Percentiles rank a stretch among this genome's conserved stretches.
phyloP scores from a whole-genome alignment of 1,284 basidiomycete species.

The Apiotrichum brassicae region DNA sequence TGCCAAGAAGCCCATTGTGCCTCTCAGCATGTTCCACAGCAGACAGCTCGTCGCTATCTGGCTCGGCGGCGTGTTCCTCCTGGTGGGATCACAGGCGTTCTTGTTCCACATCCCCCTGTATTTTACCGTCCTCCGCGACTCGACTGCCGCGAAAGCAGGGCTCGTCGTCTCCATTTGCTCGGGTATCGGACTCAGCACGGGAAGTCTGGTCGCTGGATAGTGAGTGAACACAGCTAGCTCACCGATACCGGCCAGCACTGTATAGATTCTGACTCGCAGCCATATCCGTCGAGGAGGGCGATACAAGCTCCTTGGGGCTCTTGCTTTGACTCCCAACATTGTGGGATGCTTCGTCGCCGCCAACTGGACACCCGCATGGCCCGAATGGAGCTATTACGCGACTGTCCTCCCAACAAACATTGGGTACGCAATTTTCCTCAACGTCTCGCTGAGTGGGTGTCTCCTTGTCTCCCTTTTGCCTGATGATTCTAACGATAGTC shows the following conservation, averaged over 20 bases:
- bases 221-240: slow-evolving; percentile 45
- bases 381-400: slow-evolving; percentile 38
- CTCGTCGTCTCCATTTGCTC: slow-evolving; percentile 57
- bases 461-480: not conserved
- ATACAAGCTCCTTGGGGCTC: slow-evolving; percentile 34
- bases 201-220: slow-evolving; percentile 82
- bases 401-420: slow-evolving; percentile 39
- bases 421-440: slow-evolving; percentile 45
- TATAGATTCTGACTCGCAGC: slow-evolving; percentile 24
- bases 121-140: slow-evolving; percentile 42
- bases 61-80: slow-evolving; percentile 48
- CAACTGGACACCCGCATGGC: slow-evolving; percentile 32
- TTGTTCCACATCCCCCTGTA: slow-evolving; percentile 37
- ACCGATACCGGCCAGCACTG: too few species aligned
- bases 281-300: slow-evolving; percentile 39
- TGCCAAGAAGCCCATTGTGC: slow-evolving; percentile 72
- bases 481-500: slow-evolving; percentile 25
- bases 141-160: slow-evolving; percentile 38
- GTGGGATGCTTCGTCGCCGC: slow-evolving; percentile 29
- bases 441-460: slow-evolving; percentile 35
- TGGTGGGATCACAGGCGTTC: slow-evolving; percentile 67
- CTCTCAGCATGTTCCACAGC: slow-evolving; percentile 63
- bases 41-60: slow-evolving; percentile 55
- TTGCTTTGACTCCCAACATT: slow-evolving; percentile 34
- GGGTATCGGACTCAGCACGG: slow-evolving; percentile 74